phyloP scores from a whole-genome alignment of 2,329 filamentous ascomycete species.

The Ascochyta koolunga region DNA sequence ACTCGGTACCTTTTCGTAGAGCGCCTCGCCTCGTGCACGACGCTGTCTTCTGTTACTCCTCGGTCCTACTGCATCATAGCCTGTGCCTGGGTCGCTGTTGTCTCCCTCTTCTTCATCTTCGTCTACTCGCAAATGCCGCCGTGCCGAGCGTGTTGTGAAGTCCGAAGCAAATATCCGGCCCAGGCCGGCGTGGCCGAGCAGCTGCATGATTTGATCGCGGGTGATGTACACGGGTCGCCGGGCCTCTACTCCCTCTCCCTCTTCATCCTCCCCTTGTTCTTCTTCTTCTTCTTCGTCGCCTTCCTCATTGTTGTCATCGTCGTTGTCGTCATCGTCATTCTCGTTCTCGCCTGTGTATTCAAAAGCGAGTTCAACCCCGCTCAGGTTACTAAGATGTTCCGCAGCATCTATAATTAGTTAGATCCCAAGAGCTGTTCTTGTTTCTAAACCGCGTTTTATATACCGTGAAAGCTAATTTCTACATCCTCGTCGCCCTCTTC shows the following conservation, averaged over 20 bases:
- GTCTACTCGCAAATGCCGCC: slow-evolving; percentile 28
- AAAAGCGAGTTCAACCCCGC: slow-evolving; percentile 50
- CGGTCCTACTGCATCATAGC: slow-evolving; percentile 42
- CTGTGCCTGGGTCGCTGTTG: slow-evolving; percentile 44
- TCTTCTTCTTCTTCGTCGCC: slow-evolving; percentile 40
- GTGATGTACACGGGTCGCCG: slow-evolving; percentile 50
- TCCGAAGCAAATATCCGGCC: slow-evolving; percentile 56
- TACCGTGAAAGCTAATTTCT: slow-evolving; percentile 46
- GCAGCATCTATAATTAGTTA: slow-evolving; percentile 43
- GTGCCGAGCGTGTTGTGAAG: slow-evolving; percentile 26
- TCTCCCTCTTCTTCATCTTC: slow-evolving; percentile 47
- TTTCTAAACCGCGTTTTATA: not conserved
- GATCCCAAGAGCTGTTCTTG: not conserved
- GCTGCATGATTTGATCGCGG: slow-evolving; percentile 58
- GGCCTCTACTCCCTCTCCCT: slow-evolving; percentile 29
- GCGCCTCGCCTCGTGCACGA: slow-evolving; percentile 55
- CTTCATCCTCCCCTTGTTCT: slow-evolving; percentile 39
- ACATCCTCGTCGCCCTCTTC: slow-evolving; percentile 49
- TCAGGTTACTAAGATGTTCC: slow-evolving; percentile 50
- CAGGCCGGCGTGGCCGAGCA: slow-evolving; percentile 61
- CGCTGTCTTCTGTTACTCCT: slow-evolving; percentile 42
- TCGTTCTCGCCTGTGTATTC: slow-evolving; percentile 49
- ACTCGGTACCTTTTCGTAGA: slow-evolving; percentile 84
- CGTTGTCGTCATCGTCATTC: slow-evolving; percentile 42
- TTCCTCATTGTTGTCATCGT: slow-evolving; percentile 40